Percentiles rank a stretch among this genome's conserved stretches.
These are phyloP conservation scores for Macroventuria anomochaeta DNA, from an alignment of 2,329 filamentous ascomycete genomes.

Conservation along the genomic window DNA sequence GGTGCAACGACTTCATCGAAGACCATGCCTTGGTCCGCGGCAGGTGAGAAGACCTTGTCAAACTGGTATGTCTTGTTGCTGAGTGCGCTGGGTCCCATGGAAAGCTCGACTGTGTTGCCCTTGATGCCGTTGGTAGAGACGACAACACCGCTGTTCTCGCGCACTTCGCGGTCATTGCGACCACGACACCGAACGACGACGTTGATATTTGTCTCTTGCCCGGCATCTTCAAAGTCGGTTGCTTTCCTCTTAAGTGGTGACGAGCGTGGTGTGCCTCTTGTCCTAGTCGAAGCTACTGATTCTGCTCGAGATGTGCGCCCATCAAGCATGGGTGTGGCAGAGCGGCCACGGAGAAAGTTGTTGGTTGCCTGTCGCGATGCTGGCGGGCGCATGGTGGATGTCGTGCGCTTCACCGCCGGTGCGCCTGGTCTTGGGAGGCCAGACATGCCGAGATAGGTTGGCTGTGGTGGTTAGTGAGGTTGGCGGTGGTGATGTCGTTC, in stretches of 20 bases:
- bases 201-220: slow-evolving; percentile 94
- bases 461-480: slow-evolving; percentile 18
- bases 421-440: slow-evolving; percentile 60
- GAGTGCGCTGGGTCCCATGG: slow-evolving; percentile 89
- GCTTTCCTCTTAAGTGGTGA: slow-evolving; percentile 80
- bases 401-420: slow-evolving; percentile 56
- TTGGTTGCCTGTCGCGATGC: slow-evolving; percentile 54
- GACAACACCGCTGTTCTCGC: slow-evolving; percentile 93
- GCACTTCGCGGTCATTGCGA: slow-evolving; percentile 88
- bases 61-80: slow-evolving; percentile 98
- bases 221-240: slow-evolving; percentile 76
- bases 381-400: slow-evolving; percentile 60
- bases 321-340: slow-evolving; percentile 54
- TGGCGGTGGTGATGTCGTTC: slow-evolving; percentile 19
- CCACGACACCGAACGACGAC: slow-evolving; percentile 95
- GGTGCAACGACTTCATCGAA: slow-evolving; percentile 96
- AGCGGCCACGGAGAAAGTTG: slow-evolving; percentile 59
- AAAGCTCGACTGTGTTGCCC: slow-evolving; percentile 81
- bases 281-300: slow-evolving; percentile 66
- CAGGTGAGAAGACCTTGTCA: slow-evolving; percentile 94
- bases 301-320: slow-evolving; percentile 73
- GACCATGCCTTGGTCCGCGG: slow-evolving; percentile 90
- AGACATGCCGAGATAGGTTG: slow-evolving; percentile 54
- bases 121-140: slow-evolving; percentile 87
- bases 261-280: slow-evolving; percentile 44